A percentile compares a stretch with the other conserved stretches of the same genome.
Evolutionary conservation across 1,284 basidiomycete species (phyloP).

Genomic region (Marasmius sp.): DNA sequence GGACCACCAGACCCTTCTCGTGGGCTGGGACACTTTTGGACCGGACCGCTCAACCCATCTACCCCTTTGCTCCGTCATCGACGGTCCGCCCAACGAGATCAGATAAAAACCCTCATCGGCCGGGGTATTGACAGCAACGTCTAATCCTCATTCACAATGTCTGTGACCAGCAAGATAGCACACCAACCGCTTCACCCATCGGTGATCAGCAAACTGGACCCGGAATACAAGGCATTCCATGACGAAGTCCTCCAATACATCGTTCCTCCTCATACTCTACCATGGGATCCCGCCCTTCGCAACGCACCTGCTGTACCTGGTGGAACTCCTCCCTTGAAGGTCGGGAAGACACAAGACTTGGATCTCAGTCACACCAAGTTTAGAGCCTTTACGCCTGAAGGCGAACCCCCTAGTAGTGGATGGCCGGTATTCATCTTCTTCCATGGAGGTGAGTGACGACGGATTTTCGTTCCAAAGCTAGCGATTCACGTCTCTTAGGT

Average conservation of each 20-base stretch:
- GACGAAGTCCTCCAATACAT: conserved; percentile 45
- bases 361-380: conserved; percentile 8
- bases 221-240: conserved; percentile 65
- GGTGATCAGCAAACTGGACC: conserved; percentile 53
- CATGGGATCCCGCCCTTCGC: conserved; percentile 60
- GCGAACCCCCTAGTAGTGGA: conserved; percentile 43
- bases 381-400: conserved; percentile 58
- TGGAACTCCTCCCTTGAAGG: conserved; percentile 49
- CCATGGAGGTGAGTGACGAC: conserved; percentile 44
- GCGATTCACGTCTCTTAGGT: conserved; percentile 33
- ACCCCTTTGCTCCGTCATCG: neutral
- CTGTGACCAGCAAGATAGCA: neutral
- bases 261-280: conserved; percentile 51
- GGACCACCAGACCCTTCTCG: too few relatives aligned
- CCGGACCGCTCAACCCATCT: too few relatives aligned
- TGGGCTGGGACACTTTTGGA: too few relatives aligned
- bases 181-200: conserved; percentile 59
- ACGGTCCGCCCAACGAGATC: neutral
- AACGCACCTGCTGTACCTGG: conserved; percentile 55
- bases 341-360: conserved; percentile 50
- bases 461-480: conserved; percentile 10
- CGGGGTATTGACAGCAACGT: neutral
- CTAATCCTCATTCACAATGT: neutral
- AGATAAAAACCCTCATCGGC: neutral
- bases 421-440: conserved; percentile 42